phyloP scores from a whole-genome alignment of 192 early-diverging fungal species.

The Backusella australiensis region DNA sequence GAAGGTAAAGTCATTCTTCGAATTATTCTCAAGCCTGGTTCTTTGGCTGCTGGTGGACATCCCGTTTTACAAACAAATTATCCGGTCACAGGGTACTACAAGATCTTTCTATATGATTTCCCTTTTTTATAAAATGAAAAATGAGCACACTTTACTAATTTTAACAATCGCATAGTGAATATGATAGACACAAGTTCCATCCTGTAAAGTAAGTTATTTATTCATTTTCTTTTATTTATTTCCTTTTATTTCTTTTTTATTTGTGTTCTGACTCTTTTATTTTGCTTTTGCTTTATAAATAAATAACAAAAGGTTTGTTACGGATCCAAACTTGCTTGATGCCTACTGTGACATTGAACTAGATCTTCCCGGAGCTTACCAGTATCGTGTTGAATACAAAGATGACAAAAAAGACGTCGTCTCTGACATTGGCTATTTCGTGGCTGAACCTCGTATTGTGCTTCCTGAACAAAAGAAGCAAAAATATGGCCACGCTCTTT shows the following conservation, averaged over 20 bases:
- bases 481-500: constrained; percentile 21
- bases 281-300: background rate
- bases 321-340: constrained; percentile 49
- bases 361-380: constrained; percentile 73
- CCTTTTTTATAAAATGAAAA: constrained; percentile 22
- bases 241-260: constrained; percentile 1
- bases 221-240: background rate
- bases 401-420: constrained; percentile 6
- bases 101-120: constrained; percentile 22
- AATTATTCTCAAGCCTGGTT: constrained; percentile 79
- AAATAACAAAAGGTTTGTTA: constrained; percentile 3
- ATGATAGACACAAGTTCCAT: constrained; percentile 45
- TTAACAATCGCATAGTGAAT: constrained; percentile 8
- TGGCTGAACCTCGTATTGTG: constrained; percentile 85
- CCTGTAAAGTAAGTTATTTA: constrained; percentile 31
- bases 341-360: constrained; percentile 66
- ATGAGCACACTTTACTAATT: background rate
- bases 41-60: constrained; percentile 60
- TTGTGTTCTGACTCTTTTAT: too few relatives aligned
- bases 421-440: constrained; percentile 63
- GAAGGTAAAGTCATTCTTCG: constrained; percentile 66
- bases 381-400: constrained; percentile 80
- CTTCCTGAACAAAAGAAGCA: constrained; percentile 35
- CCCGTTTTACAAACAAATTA: constrained; percentile 87
- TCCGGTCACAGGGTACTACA: constrained; percentile 67